phyloP scores from a whole-genome alignment of 116 monocot genomes.

The Thalassia testudinum region DNA sequence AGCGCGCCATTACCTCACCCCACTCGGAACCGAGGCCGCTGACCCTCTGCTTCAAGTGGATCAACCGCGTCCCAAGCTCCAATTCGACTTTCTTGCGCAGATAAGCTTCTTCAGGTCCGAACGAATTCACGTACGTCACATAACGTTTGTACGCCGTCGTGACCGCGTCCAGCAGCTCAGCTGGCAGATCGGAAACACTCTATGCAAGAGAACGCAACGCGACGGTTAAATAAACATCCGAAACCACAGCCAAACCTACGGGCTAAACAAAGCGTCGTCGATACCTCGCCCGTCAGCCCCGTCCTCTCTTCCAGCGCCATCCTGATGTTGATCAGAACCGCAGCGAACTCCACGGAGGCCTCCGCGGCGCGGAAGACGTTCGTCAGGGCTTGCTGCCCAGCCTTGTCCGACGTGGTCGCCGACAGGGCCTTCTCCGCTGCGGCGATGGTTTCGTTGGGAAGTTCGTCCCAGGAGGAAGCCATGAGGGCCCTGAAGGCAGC shows the following conservation, averaged over 20 bases:
- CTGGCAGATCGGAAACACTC: slow-evolving; percentile 69
- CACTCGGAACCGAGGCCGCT: slow-evolving; percentile 88
- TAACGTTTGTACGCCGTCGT: slow-evolving; percentile 69
- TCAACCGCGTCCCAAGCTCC: slow-evolving; percentile 90
- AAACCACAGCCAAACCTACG: background rate
- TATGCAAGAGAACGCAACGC: slow-evolving; percentile 10
- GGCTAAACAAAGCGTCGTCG: too few relatives aligned
- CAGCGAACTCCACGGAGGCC: slow-evolving; percentile 76
- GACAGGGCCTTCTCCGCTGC: slow-evolving; percentile 63
- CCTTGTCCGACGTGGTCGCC: slow-evolving; percentile 56
- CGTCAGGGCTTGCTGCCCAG: slow-evolving; percentile 53
- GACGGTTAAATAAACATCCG: too few relatives aligned
- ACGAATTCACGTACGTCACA: slow-evolving; percentile 67
- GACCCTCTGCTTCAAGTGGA: slow-evolving; percentile 95
- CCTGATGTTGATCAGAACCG: slow-evolving; percentile 70
- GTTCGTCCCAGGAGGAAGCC: slow-evolving; percentile 75
- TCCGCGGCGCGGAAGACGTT: slow-evolving; percentile 76
- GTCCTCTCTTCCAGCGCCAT: slow-evolving; percentile 90
- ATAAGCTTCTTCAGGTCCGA: slow-evolving; percentile 66
- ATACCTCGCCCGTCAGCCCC: slow-evolving; percentile 79
- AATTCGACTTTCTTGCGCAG: slow-evolving; percentile 83
- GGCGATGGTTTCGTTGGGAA: slow-evolving; percentile 39
- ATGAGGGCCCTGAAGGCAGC: slow-evolving; percentile 75
- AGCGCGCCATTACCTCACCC: slow-evolving; percentile 98
- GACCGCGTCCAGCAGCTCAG: slow-evolving; percentile 52